Evolutionary conservation across 1,139 yeast species (phyloP), one percentile per base, ranked within the genome.

Genomic region (Blastobotrys capitulatus): DNA sequence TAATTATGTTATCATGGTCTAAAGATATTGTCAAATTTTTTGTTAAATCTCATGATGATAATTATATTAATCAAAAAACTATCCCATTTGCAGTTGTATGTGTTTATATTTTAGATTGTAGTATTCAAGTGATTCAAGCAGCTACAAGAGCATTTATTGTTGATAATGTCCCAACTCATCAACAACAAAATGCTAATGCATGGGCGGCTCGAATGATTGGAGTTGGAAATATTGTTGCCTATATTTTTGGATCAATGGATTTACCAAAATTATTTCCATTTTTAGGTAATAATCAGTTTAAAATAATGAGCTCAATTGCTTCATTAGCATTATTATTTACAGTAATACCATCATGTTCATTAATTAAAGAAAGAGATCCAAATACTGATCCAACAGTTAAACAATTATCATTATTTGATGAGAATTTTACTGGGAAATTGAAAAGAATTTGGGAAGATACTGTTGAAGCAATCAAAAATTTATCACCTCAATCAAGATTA

Each of bases 161-260:
- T 20, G 85, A 79, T 57, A 74, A 76, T 50, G 76, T 78, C 4
- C 78, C 82, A 2, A 67, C 77, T 0, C 63, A 69, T 37, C 82
- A 78, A 54, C 85, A 80, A 55, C 77, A 76, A 49, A 58, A 66
- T 9, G 82, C 84, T 15, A 82, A 81, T 58, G 86, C 86, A 0
- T 80, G 86, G 86, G 88, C 87, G 0, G 86, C 87, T 1, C 64
- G 86, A 47, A 77, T 82, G 75, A 79, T 82, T 48, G 80, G 83
- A 0, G 68, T 70, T 1, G 82, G 82, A 51, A 80, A 79, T 52
- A 73, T 80, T 19, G 56, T 75, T 26, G 83, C 83, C 1, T 80
- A 76, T 58, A 69, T 73, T 53, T 73, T 78, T n/a, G 75, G 82
- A 0, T 60, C 75, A 15, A 46, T 66, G 39, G 62, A 70, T 49